Evolutionary conservation across 2,329 filamentous ascomycete genomes (phyloP), one percentile per base, ranked within the genome.

Genomic region (Diaporthe citriasiana): DNA sequence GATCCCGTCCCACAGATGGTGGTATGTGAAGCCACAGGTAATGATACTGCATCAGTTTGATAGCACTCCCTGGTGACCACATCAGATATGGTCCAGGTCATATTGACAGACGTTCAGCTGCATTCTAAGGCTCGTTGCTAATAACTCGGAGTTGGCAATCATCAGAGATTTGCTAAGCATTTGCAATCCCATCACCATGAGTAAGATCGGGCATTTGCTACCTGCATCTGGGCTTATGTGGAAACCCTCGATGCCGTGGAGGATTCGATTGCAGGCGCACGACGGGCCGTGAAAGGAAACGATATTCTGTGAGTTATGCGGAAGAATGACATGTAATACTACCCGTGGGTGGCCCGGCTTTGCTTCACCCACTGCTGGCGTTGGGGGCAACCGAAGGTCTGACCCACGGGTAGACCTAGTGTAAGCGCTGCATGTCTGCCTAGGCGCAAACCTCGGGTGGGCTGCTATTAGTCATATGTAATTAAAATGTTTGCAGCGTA

Each of bases 401-500:
- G n/a, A n/a, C n/a, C n/a, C n/a, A n/a, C n/a, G n/a, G n/a, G 40
- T 33, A 33, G 27, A 50, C 40, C 25, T 63, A n/a, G n/a, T n/a
- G n/a, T n/a, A 25, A 30, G 40, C 40, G 57, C 25, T 30, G 38
- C 5, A 35, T 19, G 30, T 65, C 42, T 65, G 38, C 40, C 59
- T 35, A 50, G 40, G 38, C 25, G 47, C 25, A 45, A 47, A n/a
- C 17, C 19, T 45, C 27, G 19, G n/a, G 59, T 50, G 59, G 40
- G 30, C 59, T 65, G 27, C 19, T 65, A 17, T 65, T 47, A 65
- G 59, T 65, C 59, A 65, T 35, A 47, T 17, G 59, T 25, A 65
- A 65, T 47, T 33, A 47, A 60, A 65, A 65, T 65, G 59, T 65
- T 65, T 65, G 59, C 59, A 47, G 59, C 42, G 59, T 50, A 65